Percentiles rank a stretch among this genome's conserved stretches.
Evolutionary conservation across 805 yeast genomes (phyloP).

Genomic region (Metschnikowia cerradonensis): DNA sequence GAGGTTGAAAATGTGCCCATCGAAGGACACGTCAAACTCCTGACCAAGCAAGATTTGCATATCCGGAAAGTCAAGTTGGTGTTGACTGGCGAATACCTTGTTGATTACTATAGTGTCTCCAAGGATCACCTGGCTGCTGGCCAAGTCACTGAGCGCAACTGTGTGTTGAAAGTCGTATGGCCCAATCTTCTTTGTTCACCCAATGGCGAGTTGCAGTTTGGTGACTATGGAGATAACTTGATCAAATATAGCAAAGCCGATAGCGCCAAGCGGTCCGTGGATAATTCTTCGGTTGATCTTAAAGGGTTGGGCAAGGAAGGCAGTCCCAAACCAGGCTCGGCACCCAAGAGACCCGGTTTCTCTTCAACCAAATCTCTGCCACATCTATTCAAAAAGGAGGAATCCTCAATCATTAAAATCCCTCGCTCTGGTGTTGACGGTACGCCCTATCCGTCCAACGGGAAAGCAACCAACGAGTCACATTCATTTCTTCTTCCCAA

Average conservation of each 20-base stretch:
- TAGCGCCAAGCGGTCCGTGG: conserved; percentile 9
- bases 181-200: conserved; percentile 39
- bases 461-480: conserved; percentile 6
- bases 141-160: conserved; percentile 35
- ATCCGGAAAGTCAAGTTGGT: conserved; percentile 36
- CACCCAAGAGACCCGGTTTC: conserved; percentile 23
- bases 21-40: conserved; percentile 46
- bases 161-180: conserved; percentile 46
- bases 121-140: conserved; percentile 26
- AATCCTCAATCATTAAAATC: conserved; percentile 20
- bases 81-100: conserved; percentile 40
- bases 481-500: conserved; percentile 43
- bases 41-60: conserved; percentile 40
- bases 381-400: conserved; percentile 12
- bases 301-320: conserved; percentile 3
- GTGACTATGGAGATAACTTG: conserved; percentile 40
- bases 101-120: conserved; percentile 38
- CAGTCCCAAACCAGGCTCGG: conserved; percentile 8
- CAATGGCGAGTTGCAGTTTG: conserved; percentile 36
- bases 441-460: conserved; percentile 27
- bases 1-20: conserved; percentile 43
- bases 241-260: conserved; percentile 20
- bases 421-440: conserved; percentile 41
- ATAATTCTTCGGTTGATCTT: conserved; percentile 13
- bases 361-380: conserved; percentile 33